phyloP scores from a whole-genome alignment of 768 basidiomycete genomes.

The Collybia sp. region DNA sequence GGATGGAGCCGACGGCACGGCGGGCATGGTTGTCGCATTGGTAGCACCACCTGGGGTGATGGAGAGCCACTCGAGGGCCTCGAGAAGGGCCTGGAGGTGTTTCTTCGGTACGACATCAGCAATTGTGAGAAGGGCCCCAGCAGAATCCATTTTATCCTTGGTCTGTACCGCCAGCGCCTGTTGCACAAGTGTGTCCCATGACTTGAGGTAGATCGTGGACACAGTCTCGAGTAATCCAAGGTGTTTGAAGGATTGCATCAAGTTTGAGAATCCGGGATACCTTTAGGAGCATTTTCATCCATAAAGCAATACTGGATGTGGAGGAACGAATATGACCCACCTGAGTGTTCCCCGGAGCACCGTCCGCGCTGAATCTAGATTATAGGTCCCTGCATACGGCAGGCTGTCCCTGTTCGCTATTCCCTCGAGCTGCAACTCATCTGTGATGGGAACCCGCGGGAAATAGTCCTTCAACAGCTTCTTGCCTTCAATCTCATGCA shows the following conservation, averaged over 20 bases:
- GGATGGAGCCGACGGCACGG: slow-evolving; percentile 34
- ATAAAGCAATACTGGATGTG: not conserved
- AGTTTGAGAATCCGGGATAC: slow-evolving; percentile 76
- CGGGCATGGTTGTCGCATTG: slow-evolving; percentile 18
- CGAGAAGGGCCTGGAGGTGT: slow-evolving; percentile 18
- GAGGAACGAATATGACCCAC: slow-evolving; percentile 24
- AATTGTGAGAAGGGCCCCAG: slow-evolving; percentile 12
- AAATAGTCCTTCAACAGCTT: slow-evolving; percentile 56
- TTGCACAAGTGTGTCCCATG: slow-evolving; percentile 32
- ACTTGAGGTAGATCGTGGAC: slow-evolving; percentile 27
- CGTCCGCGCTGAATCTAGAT: slow-evolving; percentile 45
- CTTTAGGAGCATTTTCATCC: slow-evolving; percentile 29
- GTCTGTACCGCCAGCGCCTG: slow-evolving; percentile 19
- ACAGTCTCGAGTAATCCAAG: slow-evolving; percentile 62
- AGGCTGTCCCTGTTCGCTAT: slow-evolving; percentile 83
- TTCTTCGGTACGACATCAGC: slow-evolving; percentile 14
- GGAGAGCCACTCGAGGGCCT: slow-evolving; percentile 51
- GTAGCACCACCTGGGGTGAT: slow-evolving; percentile 14
- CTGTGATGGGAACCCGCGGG: slow-evolving; percentile 59
- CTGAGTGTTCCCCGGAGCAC: slow-evolving; percentile 84
- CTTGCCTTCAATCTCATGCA: slow-evolving; percentile 42
- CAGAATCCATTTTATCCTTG: slow-evolving; percentile 6
- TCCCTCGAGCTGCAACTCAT: slow-evolving; percentile 69
- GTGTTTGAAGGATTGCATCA: slow-evolving; percentile 68
- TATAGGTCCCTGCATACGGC: slow-evolving; percentile 64